Evolutionary conservation across 805 yeast species (phyloP).

Genomic region (Candida railenensis): DNA sequence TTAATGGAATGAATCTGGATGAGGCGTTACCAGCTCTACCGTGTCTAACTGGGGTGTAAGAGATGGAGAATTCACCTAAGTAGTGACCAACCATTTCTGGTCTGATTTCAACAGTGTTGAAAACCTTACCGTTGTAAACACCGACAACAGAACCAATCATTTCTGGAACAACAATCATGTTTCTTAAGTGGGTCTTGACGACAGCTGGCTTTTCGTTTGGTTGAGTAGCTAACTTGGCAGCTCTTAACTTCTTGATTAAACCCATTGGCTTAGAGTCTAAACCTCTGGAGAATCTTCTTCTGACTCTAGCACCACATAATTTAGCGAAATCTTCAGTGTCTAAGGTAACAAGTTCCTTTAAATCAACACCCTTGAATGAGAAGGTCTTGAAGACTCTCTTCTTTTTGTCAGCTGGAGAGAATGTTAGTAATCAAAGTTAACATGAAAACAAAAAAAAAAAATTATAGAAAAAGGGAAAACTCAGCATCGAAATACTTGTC

Average conservation of each 20-base stretch:
- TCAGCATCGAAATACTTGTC: too few relatives aligned
- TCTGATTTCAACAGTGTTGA: constrained; percentile 98
- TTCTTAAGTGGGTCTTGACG: constrained; percentile 99
- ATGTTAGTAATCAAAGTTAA: too few relatives aligned
- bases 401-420: constrained; percentile 56
- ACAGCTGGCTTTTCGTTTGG: constrained; percentile 95
- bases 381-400: constrained; percentile 94
- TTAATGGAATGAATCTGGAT: constrained; percentile 73
- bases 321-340: constrained; percentile 96
- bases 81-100: constrained; percentile 99
- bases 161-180: constrained; percentile 98
- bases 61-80: constrained; percentile 99
- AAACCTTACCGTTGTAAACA: constrained; percentile 99
- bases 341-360: constrained; percentile 89
- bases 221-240: constrained; percentile 88
- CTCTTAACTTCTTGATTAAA: constrained; percentile 95
- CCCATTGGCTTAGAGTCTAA: constrained; percentile 92
- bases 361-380: constrained; percentile 98
- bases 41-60: constrained; percentile 99
- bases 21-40: constrained; percentile 94
- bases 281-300: constrained; percentile 99
- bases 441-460: neutral
- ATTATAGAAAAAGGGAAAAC: too few relatives aligned
- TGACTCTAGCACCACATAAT: constrained; percentile 96
- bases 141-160: constrained; percentile 99